Evolutionary conservation across 108 stramenopile species (phyloP).

Genomic region (Cyclostephanos tholiformis): DNA sequence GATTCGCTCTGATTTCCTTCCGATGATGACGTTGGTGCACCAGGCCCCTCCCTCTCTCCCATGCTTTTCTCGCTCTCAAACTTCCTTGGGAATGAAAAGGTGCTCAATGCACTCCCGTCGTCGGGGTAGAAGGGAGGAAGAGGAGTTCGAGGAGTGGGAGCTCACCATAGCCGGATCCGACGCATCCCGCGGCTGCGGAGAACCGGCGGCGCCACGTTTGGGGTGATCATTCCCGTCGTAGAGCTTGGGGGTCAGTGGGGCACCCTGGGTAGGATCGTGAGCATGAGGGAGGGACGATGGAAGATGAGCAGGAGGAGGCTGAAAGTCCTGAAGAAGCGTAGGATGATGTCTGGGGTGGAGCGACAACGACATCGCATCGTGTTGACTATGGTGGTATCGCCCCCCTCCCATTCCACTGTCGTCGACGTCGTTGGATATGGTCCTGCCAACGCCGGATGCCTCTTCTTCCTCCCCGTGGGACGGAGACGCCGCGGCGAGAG

Average conservation of each 20-base stretch:
- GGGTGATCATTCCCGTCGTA: neutral
- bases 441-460: neutral
- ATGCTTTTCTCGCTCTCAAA: neutral
- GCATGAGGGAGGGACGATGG: neutral
- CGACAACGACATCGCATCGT: neutral
- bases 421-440: conserved; percentile 23
- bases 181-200: neutral
- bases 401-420: neutral
- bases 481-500: neutral
- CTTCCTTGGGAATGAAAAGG: conserved; percentile 43
- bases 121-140: conserved; percentile 31
- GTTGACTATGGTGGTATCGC: neutral
- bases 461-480: neutral
- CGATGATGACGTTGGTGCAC: too few relatives aligned
- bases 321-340: neutral
- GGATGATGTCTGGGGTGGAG: too few relatives aligned
- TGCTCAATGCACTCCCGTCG: conserved; percentile 28
- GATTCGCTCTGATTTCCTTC: too few relatives aligned
- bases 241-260: neutral
- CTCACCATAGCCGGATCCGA: conserved; percentile 3
- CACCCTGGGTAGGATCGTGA: neutral
- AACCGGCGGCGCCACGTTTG: neutral
- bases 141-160: conserved; percentile 9
- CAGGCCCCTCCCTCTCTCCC: conserved; percentile 49
- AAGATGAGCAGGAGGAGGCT: neutral